phyloP scores from a whole-genome alignment of 176 grass and related monocot species.

The Eremochloa ophiuroides region DNA sequence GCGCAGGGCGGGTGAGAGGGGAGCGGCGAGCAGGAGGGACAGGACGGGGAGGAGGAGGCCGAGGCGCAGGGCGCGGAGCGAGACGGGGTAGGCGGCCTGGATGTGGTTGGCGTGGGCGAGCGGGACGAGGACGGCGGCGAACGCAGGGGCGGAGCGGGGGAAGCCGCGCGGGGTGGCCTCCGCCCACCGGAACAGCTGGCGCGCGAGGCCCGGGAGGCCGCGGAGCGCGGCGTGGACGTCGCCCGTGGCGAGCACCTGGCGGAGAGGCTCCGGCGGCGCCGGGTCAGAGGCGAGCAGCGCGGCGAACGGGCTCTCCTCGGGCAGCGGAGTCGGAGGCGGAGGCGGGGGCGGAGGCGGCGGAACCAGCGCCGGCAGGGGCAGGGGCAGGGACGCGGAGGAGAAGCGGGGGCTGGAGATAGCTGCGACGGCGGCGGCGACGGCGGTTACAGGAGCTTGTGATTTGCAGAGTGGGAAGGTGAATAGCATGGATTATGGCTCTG shows the following conservation, averaged over 20 bases:
- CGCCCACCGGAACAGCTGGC: slow-evolving; percentile 77
- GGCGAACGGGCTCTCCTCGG: slow-evolving; percentile 21
- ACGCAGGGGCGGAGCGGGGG: slow-evolving; percentile 50
- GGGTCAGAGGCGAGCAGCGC: slow-evolving; percentile 21
- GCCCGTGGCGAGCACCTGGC: slow-evolving; percentile 41
- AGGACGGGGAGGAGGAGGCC: slow-evolving; percentile 57
- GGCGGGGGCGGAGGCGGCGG: background rate
- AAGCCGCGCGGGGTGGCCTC: slow-evolving; percentile 58
- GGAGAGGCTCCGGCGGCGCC: slow-evolving; percentile 30
- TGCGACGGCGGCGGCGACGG: slow-evolving; percentile 14
- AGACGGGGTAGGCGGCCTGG: slow-evolving; percentile 46
- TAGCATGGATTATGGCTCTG: slow-evolving; percentile 44
- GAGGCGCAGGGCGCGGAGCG: slow-evolving; percentile 43
- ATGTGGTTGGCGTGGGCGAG: slow-evolving; percentile 38
- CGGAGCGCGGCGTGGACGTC: slow-evolving; percentile 41
- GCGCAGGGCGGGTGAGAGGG: background rate
- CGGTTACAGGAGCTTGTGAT: slow-evolving; percentile 34
- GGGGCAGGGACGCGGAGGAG: background rate
- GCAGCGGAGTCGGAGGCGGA: background rate
- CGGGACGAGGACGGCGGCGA: slow-evolving; percentile 53
- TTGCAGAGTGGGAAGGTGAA: slow-evolving; percentile 31
- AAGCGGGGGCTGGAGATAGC: slow-evolving; percentile 26
- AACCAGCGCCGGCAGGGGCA: background rate
- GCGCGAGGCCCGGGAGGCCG: slow-evolving; percentile 43
- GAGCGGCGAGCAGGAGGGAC: slow-evolving; percentile 28